phyloP scores from a whole-genome alignment of 2,329 filamentous ascomycete species.

The Microdochium nivale region DNA sequence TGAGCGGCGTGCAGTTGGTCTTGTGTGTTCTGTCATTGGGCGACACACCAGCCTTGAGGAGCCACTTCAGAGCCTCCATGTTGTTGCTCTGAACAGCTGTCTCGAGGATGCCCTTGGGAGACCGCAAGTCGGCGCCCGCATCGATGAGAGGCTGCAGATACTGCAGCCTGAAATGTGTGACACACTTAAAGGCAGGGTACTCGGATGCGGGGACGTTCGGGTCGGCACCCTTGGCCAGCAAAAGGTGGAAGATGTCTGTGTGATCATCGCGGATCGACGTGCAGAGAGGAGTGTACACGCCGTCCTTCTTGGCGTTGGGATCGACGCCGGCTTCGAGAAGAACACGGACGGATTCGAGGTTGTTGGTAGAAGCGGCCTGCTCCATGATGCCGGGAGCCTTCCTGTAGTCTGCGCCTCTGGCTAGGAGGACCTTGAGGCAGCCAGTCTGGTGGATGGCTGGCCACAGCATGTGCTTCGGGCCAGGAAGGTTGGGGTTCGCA shows the following conservation, averaged over 20 bases:
- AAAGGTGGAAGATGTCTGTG: constrained; percentile 50
- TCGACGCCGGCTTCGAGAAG: constrained; percentile 51
- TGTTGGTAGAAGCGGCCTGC: constrained; percentile 54
- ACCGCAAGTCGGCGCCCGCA: constrained; percentile 50
- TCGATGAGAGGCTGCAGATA: constrained; percentile 50
- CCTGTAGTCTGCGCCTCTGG: constrained; percentile 49
- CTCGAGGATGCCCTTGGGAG: constrained; percentile 58
- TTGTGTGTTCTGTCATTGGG: constrained; percentile 50
- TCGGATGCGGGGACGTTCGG: constrained; percentile 55
- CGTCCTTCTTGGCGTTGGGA: constrained; percentile 54
- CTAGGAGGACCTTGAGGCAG: constrained; percentile 49
- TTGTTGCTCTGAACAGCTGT: constrained; percentile 55
- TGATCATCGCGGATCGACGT: constrained; percentile 60
- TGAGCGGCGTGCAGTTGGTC: constrained; percentile 50
- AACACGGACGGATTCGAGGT: constrained; percentile 49
- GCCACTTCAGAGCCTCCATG: constrained; percentile 48
- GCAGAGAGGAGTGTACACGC: constrained; percentile 59
- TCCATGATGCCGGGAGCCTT: constrained; percentile 57
- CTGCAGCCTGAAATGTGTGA: constrained; percentile 55
- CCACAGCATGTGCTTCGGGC: constrained; percentile 62
- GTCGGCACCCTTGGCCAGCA: constrained; percentile 48
- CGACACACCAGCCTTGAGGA: constrained; percentile 50
- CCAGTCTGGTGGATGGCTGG: constrained; percentile 50
- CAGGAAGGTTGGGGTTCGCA: constrained; percentile 60
- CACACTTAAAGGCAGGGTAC: constrained; percentile 60